Evolutionary conservation across 2,329 filamentous ascomycete species (phyloP).

Genomic region (Aureobasidium vineae): DNA sequence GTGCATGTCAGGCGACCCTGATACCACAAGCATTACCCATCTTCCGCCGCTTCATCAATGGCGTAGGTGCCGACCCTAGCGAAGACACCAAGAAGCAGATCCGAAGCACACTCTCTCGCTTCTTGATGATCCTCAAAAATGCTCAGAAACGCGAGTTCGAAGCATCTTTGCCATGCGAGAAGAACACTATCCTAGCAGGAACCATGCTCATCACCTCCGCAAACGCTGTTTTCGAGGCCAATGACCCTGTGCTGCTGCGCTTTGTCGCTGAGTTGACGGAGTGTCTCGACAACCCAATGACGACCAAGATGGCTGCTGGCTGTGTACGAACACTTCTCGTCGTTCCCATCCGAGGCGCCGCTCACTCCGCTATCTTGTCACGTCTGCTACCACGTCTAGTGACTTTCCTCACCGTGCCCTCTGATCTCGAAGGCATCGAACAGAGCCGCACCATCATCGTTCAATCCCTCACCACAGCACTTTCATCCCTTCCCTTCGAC

Average conservation of each 20-base stretch:
- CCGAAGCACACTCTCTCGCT: conserved; percentile 76
- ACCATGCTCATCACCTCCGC: conserved; percentile 85
- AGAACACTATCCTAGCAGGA: conserved; percentile 83
- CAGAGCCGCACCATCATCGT: conserved; percentile 68
- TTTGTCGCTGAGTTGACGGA: conserved; percentile 81
- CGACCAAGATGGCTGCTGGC: conserved; percentile 83
- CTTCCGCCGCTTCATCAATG: conserved; percentile 83
- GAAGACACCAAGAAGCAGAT: conserved; percentile 65
- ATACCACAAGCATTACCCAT: conserved; percentile 88
- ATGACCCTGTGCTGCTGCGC: conserved; percentile 60
- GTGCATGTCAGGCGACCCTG: conserved; percentile 80
- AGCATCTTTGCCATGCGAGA: conserved; percentile 80
- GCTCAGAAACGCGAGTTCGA: conserved; percentile 74
- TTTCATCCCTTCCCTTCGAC: conserved; percentile 46
- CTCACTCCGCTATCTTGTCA: conserved; percentile 66
- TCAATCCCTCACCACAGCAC: conserved; percentile 73
- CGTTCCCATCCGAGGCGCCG: conserved; percentile 56
- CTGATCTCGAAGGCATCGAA: conserved; percentile 73
- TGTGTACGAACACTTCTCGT: conserved; percentile 81
- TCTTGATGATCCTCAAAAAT: conserved; percentile 74
- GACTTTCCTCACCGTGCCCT: conserved; percentile 64
- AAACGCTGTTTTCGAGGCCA: conserved; percentile 65
- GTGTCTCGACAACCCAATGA: conserved; percentile 77
- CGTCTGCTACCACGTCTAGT: conserved; percentile 74
- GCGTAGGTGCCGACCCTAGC: conserved; percentile 56